Conservation (phyloP, 139 green algal genomes). For the Coccomyxa sp. region DNA sequence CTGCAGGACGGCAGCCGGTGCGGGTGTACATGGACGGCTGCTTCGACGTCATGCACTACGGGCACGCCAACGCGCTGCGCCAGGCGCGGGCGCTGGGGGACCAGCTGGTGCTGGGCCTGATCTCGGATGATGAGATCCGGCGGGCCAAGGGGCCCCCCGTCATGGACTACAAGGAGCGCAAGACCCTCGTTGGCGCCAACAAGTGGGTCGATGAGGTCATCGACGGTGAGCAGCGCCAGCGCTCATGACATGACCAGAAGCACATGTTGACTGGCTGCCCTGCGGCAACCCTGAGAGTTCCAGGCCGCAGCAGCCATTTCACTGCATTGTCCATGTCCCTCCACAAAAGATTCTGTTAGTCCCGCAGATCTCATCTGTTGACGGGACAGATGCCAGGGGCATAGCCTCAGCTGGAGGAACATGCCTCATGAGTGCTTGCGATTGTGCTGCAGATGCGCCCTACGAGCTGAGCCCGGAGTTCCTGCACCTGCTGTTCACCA, state of each 20-base stretch:
- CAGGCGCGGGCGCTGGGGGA: slow-evolving; percentile 85
- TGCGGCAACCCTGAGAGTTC: no score
- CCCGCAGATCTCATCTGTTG: no score
- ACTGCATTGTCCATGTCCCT: no score
- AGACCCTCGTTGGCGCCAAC: slow-evolving; percentile 79
- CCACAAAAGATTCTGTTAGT: no score
- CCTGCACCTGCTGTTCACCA: slow-evolving; percentile 86
- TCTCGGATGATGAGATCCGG: slow-evolving; percentile 92
- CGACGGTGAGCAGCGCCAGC: slow-evolving; percentile 46
- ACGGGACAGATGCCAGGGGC: neutral
- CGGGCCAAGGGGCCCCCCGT: slow-evolving; percentile 91
- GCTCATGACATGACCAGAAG: no score
- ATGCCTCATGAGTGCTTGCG: no score
- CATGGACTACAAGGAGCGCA: slow-evolving; percentile 85
- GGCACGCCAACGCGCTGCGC: slow-evolving; percentile 96
- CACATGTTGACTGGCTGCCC: no score
- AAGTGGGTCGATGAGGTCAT: slow-evolving; percentile 99
- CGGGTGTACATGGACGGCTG: slow-evolving; percentile 99
- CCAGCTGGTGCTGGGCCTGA: slow-evolving; percentile 92
- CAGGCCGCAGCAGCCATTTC: no score
- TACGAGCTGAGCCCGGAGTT: slow-evolving; percentile 89
- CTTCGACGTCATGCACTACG: slow-evolving; percentile 99
- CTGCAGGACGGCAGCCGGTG: slow-evolving; percentile 52
- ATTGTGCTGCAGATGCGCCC: slow-evolving; percentile 65
- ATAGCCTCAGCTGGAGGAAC: neutral